Conservation (phyloP, 2,329 filamentous ascomycete species). For the Fusarium luffae region DNA sequence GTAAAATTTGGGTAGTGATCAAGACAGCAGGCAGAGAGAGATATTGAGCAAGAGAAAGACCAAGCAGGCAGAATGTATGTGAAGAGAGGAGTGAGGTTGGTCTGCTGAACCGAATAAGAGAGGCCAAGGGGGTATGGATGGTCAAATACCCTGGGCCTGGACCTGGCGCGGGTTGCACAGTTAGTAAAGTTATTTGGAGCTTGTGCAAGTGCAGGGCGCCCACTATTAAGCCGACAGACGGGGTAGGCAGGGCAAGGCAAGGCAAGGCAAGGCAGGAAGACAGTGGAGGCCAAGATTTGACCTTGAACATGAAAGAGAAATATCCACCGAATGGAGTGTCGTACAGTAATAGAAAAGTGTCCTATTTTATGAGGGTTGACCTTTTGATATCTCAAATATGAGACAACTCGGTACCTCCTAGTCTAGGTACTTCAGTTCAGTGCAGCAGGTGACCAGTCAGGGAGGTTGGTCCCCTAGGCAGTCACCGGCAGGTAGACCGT, state of each 20-base stretch:
- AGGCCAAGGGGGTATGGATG: constrained; percentile 30
- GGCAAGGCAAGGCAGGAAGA: neutral
- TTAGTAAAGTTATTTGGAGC: constrained; percentile 27
- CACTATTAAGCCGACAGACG: constrained; percentile 29
- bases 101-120: constrained; percentile 30
- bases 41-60: constrained; percentile 1
- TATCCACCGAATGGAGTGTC: neutral
- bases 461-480: constrained; percentile 29
- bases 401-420: neutral
- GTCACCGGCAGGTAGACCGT: constrained; percentile 12
- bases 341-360: neutral
- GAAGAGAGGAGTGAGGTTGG: constrained; percentile 27
- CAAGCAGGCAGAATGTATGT: constrained; percentile 5
- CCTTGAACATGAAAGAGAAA: neutral
- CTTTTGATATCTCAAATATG: neutral
- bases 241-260: neutral
- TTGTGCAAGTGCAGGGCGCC: constrained; percentile 26
- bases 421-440: constrained; percentile 12
- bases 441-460: constrained; percentile 31
- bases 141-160: constrained; percentile 33
- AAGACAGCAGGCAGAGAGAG: constrained; percentile 6
- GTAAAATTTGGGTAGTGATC: neutral
- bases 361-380: neutral
- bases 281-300: neutral
- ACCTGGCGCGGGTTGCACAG: constrained; percentile 25